Conservation (phyloP, 2,329 filamentous ascomycete genomes). For the Davidsoniella australis region DNA sequence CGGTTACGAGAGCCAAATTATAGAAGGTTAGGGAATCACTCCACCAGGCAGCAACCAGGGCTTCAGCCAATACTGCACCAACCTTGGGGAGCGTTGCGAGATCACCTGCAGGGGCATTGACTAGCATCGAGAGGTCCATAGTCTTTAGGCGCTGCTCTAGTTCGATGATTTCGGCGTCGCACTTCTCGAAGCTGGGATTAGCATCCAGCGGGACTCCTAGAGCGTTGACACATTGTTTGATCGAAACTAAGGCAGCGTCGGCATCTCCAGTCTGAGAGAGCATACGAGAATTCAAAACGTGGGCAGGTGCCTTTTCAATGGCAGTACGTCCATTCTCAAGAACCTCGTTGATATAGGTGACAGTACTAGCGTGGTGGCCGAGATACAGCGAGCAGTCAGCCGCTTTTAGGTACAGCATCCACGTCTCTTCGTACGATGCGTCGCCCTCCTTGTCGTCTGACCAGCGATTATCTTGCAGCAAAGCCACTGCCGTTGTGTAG, state of each 20-base stretch:
- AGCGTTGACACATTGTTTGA: constrained; percentile 54
- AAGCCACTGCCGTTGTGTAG: constrained; percentile 55
- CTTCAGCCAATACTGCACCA: constrained; percentile 54
- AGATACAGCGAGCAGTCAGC: constrained; percentile 74
- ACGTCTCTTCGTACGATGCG: constrained; percentile 62
- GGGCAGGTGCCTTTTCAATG: constrained; percentile 69
- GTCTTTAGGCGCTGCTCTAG: constrained; percentile 42
- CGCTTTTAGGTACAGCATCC: constrained; percentile 59
- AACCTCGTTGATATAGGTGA: constrained; percentile 50
- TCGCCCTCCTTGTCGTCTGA: constrained; percentile 50
- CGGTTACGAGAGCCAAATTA: constrained; percentile 48
- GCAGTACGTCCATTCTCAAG: constrained; percentile 53
- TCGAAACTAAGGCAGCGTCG: constrained; percentile 45
- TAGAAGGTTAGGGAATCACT: constrained; percentile 56
- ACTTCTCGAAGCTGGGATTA: constrained; percentile 54
- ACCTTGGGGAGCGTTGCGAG: constrained; percentile 43
- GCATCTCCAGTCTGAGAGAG: constrained; percentile 59
- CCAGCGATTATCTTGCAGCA: constrained; percentile 75
- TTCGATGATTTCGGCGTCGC: constrained; percentile 55
- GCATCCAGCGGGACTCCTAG: constrained; percentile 51
- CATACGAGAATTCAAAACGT: constrained; percentile 67
- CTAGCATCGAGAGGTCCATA: constrained; percentile 32
- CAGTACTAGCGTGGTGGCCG: constrained; percentile 50
- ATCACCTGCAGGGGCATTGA: constrained; percentile 18
- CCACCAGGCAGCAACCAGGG: constrained; percentile 58